Evolutionary conservation across 108 stramenopile genomes (phyloP), one percentile per base, ranked within the genome.

Genomic region (Fragilariopsis cylindrus): DNA sequence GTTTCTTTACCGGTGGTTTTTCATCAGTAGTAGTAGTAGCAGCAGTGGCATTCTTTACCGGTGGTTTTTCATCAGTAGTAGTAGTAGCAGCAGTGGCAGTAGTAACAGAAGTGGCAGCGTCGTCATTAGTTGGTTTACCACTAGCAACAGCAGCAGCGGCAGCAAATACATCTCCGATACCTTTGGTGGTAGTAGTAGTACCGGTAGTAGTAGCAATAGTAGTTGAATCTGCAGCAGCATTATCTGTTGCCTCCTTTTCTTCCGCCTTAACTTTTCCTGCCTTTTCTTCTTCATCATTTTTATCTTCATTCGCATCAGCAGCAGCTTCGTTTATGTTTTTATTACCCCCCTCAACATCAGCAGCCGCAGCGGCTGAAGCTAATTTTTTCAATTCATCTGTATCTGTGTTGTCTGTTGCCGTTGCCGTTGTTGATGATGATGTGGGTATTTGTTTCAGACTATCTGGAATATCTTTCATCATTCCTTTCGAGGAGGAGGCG

Each of bases 1-100:
- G 68, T 58, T 80, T 80, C 63, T 80, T 80, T 44, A 7, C 45
- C 4, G 46, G 48, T 64, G 52, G 19, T 41, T n/a, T 67, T 9
- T 42, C 46, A 47, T 40, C 66, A 47, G 44, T 46, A 11, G 43
- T 12, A 18, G 40, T 40, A 15, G 21, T 16, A 11, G 57, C 9
- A 18, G 48, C 55, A 11, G 7, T 30, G 8, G 69, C 43, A 5
- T 7, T 4, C 42, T 70, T 52, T 15, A 15, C 48, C 8, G 5
- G 46, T 9, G 7, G 12, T 44, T 53, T 49, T 21, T 63, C 50
- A 3, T 45, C 66, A 4, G 5, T 47, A 49, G 9, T 48, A 19
- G 49, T 7, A 68, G 42, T 18, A 6, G 30, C 62, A 68, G 9
- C 50, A 5, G 21, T 52, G 48, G n/a, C 2, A 21, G 13, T 18